Percentiles rank a stretch among this genome's conserved stretches.
Conservation (phyloP, 768 basidiomycete genomes). For the Tephrocybe sp. region DNA sequence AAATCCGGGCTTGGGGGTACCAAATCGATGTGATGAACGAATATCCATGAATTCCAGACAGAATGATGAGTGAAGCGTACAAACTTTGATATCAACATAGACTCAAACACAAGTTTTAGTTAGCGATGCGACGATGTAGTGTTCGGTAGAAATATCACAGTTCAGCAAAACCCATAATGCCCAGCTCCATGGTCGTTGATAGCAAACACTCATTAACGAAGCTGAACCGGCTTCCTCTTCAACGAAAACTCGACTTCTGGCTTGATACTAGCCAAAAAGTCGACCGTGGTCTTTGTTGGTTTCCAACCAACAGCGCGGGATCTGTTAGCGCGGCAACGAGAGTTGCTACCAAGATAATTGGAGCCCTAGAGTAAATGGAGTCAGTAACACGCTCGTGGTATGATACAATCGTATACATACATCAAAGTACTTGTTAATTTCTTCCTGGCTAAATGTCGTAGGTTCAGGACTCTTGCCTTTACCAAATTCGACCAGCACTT, state of each 20-base stretch:
- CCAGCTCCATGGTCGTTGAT: too few species aligned
- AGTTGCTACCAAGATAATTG: conserved; percentile 35
- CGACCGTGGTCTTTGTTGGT: conserved; percentile 37
- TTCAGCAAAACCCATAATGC: too few species aligned
- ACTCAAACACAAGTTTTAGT: too few species aligned
- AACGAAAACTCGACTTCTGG: conserved; percentile 33
- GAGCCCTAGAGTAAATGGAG: conserved; percentile 26
- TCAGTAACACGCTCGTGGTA: too few species aligned
- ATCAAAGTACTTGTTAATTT: conserved; percentile 41
- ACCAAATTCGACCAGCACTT: conserved; percentile 37
- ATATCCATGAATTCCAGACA: too few species aligned
- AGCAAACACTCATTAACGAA: too few species aligned
- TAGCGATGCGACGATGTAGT: too few species aligned
- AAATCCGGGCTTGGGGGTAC: too few species aligned
- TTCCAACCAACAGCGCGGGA: conserved; percentile 46
- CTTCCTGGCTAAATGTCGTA: conserved; percentile 45
- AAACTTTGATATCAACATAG: too few species aligned
- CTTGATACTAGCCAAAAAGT: conserved; percentile 42
- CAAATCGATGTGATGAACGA: too few species aligned
- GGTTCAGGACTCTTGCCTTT: conserved; percentile 38
- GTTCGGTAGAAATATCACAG: too few species aligned
- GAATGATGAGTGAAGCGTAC: too few species aligned
- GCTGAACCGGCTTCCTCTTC: neutral
- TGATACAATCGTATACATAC: conserved; percentile 22
- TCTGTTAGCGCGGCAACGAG: conserved; percentile 36